Percentiles rank a stretch among this genome's conserved stretches.
phyloP scores from a whole-genome alignment of 495 filamentous ascomycete genomes.

The Apodospora peruviana region DNA sequence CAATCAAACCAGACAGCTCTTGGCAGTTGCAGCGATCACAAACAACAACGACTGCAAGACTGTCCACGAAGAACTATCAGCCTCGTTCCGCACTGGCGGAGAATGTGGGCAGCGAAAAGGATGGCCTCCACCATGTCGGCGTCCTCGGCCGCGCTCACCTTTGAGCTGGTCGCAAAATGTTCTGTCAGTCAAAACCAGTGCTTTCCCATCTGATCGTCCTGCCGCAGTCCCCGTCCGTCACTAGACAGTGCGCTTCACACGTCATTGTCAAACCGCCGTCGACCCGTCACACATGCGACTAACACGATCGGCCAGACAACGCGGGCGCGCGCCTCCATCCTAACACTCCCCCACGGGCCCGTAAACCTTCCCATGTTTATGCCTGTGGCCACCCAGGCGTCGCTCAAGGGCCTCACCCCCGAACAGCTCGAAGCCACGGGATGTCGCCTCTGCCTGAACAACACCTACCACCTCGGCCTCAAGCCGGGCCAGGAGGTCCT shows the following conservation, averaged over 20 bases:
- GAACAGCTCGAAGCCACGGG: constrained; percentile 84
- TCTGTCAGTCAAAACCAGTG: constrained; percentile 53
- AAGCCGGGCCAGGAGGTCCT: constrained; percentile 89
- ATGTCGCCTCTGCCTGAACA: constrained; percentile 90
- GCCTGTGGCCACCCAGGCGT: constrained; percentile 97
- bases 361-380: constrained; percentile 92
- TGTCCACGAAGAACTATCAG: too few species aligned
- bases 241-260: not conserved
- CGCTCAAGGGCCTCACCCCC: constrained; percentile 89
- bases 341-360: constrained; percentile 85
- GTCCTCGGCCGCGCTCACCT: constrained; percentile 60
- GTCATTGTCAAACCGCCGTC: too few species aligned
- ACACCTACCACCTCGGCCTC: constrained; percentile 93
- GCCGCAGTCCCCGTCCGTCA: not conserved
- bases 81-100: constrained; percentile 1
- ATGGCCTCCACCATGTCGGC: constrained; percentile 42
- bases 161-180: constrained; percentile 76
- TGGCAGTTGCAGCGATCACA: too few species aligned
- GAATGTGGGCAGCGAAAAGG: constrained; percentile 32
- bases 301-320: constrained; percentile 62
- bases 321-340: constrained; percentile 85
- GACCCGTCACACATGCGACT: too few species aligned
- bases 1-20: too few species aligned
- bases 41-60: too few species aligned
- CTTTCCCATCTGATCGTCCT: not conserved